Base-by-base conservation (phyloP, 1,284 basidiomycete genomes). In the Sporisorium sorghi region DNA sequence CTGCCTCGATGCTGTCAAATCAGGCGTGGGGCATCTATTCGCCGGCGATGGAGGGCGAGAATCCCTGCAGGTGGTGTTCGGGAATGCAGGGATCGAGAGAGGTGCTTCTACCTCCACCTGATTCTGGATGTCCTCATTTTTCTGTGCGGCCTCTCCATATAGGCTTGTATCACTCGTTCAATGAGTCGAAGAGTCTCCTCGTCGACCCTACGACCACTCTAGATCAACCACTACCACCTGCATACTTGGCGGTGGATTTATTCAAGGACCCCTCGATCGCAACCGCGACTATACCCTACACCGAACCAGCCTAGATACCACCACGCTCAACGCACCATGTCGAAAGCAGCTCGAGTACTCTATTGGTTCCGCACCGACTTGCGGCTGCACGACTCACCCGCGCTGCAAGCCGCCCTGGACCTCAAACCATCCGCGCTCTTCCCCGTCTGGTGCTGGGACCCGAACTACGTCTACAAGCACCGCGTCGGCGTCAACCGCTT, bases 291-390 rank as follows among this genome's bases (percentile, higher is more conserved):
- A n/a, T n/a, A n/a, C n/a, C n/a, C n/a, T n/a, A n/a, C n/a, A n/a
- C n/a, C n/a, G n/a, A n/a, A n/a, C n/a, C n/a, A n/a, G 33, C 33
- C 46, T n/a, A 24, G 19, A 32, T 40, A n/a, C n/a, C 32, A 35
- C 14, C 11, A 50, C 21, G 24, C 33, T 6, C 33, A 21, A 15
- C 12, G 9, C 59, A 60, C 14, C 24, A 68, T 73, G 71, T 60
- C 71, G 21, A 74, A 74, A 28, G 46, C 68, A 5, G 61, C 74
- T 12, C 59, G 86, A 39, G 85, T 87, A 5, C 65, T 88, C 11
- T 86, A 86, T 73, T 87, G 86, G 87, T 87, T 87, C 81, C 80
- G 87, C 35, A 87, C 87, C 24, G 88, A 88, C 77, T 79, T 88
- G 35, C 85, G 88, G 42, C 75, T 87, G 21, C 86, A 87, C 74